Evolutionary conservation across 2,329 filamentous ascomycete species (phyloP).

Genomic region (Exophiala viscosa): DNA sequence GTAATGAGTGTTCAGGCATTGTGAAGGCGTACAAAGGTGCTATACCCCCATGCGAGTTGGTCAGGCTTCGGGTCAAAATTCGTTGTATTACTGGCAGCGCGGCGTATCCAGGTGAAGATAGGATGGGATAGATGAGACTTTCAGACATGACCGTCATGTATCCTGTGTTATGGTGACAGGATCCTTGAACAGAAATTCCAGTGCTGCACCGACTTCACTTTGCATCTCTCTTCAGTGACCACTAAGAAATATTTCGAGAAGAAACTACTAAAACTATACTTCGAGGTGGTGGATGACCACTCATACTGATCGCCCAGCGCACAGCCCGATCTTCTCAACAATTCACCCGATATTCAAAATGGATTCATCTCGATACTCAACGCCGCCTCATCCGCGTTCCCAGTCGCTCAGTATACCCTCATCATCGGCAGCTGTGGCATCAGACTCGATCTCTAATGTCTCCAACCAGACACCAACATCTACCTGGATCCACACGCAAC

Average conservation of each 20-base stretch:
- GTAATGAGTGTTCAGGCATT: neutral
- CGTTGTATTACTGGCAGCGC: too few species aligned
- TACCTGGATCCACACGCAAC: neutral
- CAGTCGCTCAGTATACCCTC: slow-evolving; percentile 1
- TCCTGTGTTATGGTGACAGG: too few species aligned
- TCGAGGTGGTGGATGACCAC: too few species aligned
- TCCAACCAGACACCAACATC: too few species aligned
- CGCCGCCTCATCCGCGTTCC: neutral
- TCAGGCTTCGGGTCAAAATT: too few species aligned
- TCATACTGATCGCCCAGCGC: neutral
- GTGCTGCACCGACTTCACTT: neutral
- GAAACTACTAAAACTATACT: too few species aligned
- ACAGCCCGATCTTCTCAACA: neutral
- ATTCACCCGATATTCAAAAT: neutral
- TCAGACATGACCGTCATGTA: neutral
- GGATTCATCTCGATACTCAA: neutral
- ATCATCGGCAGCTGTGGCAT: neutral
- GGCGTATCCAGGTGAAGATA: too few species aligned
- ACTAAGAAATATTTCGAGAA: too few species aligned
- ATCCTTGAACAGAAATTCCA: too few species aligned
- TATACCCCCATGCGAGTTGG: too few species aligned
- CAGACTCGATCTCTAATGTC: too few species aligned
- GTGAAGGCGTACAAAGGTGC: too few species aligned
- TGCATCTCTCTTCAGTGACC: neutral
- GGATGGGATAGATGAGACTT: neutral